Conservation (phyloP, 2,329 filamentous ascomycete genomes). For the Microcyclospora pomicola region DNA sequence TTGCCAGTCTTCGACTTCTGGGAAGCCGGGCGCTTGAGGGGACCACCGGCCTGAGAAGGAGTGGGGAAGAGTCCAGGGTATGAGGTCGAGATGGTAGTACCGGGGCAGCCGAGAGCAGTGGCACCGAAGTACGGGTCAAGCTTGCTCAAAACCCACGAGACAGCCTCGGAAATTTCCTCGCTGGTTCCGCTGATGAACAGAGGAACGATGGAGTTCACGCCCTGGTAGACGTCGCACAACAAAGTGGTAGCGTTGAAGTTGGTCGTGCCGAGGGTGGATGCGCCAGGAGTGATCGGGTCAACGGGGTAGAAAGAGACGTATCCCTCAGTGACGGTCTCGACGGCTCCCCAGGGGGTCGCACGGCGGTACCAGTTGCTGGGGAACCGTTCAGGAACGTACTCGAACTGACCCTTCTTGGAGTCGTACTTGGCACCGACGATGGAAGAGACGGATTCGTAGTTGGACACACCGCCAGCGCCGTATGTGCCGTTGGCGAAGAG, state of each 20-base stretch:
- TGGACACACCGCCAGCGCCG: constrained; percentile 23
- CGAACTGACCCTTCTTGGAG: constrained; percentile 13
- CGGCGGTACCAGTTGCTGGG: constrained; percentile 19
- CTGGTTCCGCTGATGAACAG: constrained; percentile 17
- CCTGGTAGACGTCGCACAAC: constrained; percentile 23
- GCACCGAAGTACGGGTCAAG: constrained; percentile 17
- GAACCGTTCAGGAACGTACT: constrained; percentile 19
- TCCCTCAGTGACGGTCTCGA: constrained; percentile 20
- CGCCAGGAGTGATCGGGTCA: too few species aligned
- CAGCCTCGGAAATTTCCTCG: constrained; percentile 11
- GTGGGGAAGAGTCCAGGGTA: constrained; percentile 17
- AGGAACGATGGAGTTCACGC: constrained; percentile 24
- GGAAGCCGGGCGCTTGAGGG: constrained; percentile 14
- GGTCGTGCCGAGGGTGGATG: constrained; percentile 24
- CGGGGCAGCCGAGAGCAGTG: constrained; percentile 23
- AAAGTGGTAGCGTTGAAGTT: constrained; percentile 17
- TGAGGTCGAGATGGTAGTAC: constrained; percentile 16
- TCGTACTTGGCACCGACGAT: constrained; percentile 17
- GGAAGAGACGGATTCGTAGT: constrained; percentile 18
- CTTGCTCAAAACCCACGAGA: constrained; percentile 20
- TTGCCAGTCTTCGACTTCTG: constrained; percentile 17
- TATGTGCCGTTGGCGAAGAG: constrained; percentile 24
- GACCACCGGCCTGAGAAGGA: constrained; percentile 17
- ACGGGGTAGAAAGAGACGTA: constrained; percentile 21
- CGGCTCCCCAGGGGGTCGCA: constrained; percentile 15